Evolutionary conservation across 2,329 filamentous ascomycete genomes (phyloP).

Genomic region (Fusarium setosum): DNA sequence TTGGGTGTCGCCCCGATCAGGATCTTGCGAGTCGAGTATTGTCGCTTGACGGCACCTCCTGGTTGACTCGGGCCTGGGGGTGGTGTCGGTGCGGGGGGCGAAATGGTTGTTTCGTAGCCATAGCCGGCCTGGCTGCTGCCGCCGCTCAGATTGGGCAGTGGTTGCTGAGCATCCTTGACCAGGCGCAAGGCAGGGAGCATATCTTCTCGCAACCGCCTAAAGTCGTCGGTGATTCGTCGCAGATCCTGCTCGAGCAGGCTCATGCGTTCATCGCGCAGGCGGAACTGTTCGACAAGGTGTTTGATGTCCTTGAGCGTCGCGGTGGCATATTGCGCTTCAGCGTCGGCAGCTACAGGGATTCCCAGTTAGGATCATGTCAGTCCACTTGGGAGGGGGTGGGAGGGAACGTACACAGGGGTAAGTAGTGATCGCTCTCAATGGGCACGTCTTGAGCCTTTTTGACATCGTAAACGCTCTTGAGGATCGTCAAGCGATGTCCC

Average conservation of each 20-base stretch:
- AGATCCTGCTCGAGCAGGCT: constrained; percentile 85
- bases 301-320: constrained; percentile 95
- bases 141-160: constrained; percentile 70
- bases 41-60: constrained; percentile 70
- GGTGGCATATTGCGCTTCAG: constrained; percentile 84
- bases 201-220: constrained; percentile 88
- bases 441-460: constrained; percentile 94
- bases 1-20: constrained; percentile 79
- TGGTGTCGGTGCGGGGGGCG: constrained; percentile 68
- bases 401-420: constrained; percentile 79
- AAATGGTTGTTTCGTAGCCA: constrained; percentile 61
- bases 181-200: constrained; percentile 90
- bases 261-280: constrained; percentile 91
- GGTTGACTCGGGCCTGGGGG: constrained; percentile 60
- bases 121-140: constrained; percentile 56
- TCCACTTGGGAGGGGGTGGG: constrained; percentile 19
- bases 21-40: constrained; percentile 81
- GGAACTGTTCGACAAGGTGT: constrained; percentile 88
- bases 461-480: constrained; percentile 96
- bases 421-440: constrained; percentile 92
- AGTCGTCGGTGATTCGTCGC: constrained; percentile 86
- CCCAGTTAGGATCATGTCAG: constrained; percentile 35
- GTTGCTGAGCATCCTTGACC: constrained; percentile 91
- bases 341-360: constrained; percentile 79
- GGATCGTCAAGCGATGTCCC: constrained; percentile 91